Percentiles rank a stretch among this genome's conserved stretches.
These are phyloP conservation scores for Leishmania turanica DNA, from an alignment of 208 protist genomes.

Conservation along the genomic window DNA sequence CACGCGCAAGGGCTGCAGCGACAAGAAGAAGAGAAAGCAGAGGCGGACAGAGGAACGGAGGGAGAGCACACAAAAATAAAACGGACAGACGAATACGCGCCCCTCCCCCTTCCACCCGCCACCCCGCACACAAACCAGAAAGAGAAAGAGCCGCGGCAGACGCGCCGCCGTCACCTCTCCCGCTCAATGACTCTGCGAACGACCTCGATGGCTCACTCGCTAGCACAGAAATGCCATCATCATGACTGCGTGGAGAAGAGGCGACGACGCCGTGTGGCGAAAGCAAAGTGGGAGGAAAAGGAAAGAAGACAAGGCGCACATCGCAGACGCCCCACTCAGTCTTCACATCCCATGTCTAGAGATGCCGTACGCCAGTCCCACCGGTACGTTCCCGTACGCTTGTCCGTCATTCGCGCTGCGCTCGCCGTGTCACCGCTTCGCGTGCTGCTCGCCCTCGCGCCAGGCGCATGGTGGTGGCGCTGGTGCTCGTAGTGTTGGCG, in stretches of 20 bases:
- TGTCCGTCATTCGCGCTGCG: slow-evolving; percentile 20
- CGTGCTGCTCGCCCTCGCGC: slow-evolving; percentile 29
- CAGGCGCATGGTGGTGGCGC: slow-evolving; percentile 1
- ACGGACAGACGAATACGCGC: neutral
- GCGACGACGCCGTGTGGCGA: neutral
- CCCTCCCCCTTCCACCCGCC: neutral
- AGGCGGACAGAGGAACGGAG: neutral
- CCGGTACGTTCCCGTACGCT: slow-evolving; percentile 33
- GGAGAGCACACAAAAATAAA: slow-evolving; percentile 15
- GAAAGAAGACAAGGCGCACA: neutral
- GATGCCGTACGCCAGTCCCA: slow-evolving; percentile 51
- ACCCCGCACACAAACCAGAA: neutral
- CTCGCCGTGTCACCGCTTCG: slow-evolving; percentile 35
- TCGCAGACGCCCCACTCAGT: slow-evolving; percentile 8
- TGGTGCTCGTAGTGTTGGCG: neutral
- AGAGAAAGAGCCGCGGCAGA: neutral
- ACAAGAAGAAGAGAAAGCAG: neutral
- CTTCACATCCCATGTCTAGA: slow-evolving; percentile 38
- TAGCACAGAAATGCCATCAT: neutral
- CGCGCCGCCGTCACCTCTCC: too few relatives aligned
- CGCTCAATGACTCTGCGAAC: neutral
- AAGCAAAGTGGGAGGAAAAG: neutral
- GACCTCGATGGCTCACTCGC: neutral
- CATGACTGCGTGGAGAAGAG: neutral
- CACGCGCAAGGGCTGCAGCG: neutral